Percentiles rank a stretch among this genome's conserved stretches.
These are phyloP conservation scores for Amanita subjunquillea DNA, from an alignment of 768 basidiomycete genomes.

Conservation along the genomic window DNA sequence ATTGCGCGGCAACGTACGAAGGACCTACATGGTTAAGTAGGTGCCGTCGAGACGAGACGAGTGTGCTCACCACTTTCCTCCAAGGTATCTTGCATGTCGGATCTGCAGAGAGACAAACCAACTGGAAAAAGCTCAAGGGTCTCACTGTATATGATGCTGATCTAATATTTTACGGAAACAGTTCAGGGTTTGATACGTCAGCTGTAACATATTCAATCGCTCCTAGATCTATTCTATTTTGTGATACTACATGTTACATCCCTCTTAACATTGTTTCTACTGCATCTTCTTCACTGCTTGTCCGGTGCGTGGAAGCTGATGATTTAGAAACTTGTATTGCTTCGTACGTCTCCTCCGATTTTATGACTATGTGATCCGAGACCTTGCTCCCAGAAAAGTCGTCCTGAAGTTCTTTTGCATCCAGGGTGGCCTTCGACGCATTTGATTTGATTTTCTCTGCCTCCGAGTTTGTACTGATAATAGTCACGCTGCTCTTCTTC, in stretches of 20 bases:
- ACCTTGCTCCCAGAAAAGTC: neutral
- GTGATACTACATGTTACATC: neutral
- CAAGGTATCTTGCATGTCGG: slow-evolving; percentile 31
- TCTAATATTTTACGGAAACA: neutral
- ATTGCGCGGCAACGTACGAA: slow-evolving; percentile 70
- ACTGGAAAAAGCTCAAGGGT: neutral
- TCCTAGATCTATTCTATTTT: neutral
- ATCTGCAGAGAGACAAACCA: neutral
- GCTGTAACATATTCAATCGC: neutral
- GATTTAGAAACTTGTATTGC: slow-evolving; percentile 6
- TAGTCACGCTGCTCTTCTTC: neutral
- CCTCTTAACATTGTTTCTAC: slow-evolving; percentile 17
- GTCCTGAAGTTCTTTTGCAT: neutral
- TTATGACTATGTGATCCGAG: neutral
- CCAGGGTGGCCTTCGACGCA: neutral
- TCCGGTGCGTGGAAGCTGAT: slow-evolving; percentile 6
- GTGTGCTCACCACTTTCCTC: slow-evolving; percentile 29
- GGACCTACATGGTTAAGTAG: slow-evolving; percentile 31
- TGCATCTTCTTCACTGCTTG: slow-evolving; percentile 14
- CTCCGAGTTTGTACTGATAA: neutral
- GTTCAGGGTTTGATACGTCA: neutral
- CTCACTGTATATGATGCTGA: neutral
- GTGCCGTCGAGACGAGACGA: slow-evolving; percentile 4
- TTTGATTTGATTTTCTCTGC: neutral
- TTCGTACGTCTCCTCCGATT: slow-evolving; percentile 4